phyloP scores from a whole-genome alignment of 768 basidiomycete genomes.

The Agaricus sinodeliciosus region DNA sequence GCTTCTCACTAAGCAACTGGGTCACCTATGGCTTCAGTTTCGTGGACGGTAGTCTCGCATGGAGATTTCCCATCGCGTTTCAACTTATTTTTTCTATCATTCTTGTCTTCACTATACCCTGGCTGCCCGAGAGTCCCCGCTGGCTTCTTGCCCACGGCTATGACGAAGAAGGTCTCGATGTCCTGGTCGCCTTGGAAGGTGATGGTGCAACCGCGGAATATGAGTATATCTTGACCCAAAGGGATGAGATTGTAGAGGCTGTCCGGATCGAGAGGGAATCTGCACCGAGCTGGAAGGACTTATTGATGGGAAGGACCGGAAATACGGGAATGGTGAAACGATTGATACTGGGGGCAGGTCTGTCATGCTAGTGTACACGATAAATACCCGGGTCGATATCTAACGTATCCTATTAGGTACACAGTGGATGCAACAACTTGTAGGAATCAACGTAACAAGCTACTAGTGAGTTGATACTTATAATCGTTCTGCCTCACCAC shows the following conservation, averaged over 20 bases:
- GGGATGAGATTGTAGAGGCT: constrained; percentile 36
- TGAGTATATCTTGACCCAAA: constrained; percentile 30
- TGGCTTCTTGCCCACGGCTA: constrained; percentile 43
- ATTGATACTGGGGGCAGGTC: constrained; percentile 36
- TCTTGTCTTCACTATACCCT: constrained; percentile 37
- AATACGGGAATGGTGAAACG: constrained; percentile 40
- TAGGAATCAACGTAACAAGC: constrained; percentile 46
- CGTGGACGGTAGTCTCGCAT: constrained; percentile 32
- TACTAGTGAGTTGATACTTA: constrained; percentile 31
- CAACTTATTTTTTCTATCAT: constrained; percentile 41
- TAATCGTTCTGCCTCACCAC: not conserved
- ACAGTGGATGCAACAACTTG: constrained; percentile 48
- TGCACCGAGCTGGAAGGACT: constrained; percentile 35
- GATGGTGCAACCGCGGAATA: constrained; percentile 27
- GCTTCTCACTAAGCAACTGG: constrained; percentile 46
- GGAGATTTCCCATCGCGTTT: constrained; percentile 47
- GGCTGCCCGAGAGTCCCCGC: constrained; percentile 42
- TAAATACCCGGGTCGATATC: not conserved
- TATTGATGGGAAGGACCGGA: constrained; percentile 33
- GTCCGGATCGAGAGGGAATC: constrained; percentile 35
- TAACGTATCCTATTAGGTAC: constrained; percentile 24
- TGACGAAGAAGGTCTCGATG: constrained; percentile 32
- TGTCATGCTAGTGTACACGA: not conserved
- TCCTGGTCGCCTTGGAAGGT: constrained; percentile 39
- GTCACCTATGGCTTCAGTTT: constrained; percentile 49